Base-by-base conservation (phyloP, 2,329 filamentous ascomycete species). In the Dryadomyces quercus-mongolicae region DNA sequence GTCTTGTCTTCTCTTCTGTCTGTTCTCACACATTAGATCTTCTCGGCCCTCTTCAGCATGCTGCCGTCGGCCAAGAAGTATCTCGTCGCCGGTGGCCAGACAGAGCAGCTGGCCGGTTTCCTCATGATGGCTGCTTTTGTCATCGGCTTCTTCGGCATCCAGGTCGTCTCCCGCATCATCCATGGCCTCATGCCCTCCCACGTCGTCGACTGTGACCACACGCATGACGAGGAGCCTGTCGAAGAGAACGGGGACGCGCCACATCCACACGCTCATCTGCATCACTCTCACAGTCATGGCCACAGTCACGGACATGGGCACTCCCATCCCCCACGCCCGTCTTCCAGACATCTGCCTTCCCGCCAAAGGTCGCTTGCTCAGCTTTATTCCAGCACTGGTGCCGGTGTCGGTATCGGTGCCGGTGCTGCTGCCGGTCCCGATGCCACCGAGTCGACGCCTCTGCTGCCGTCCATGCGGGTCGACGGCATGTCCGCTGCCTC, bases 21-120 rank as follows among this genome's bases (percentile, higher is more conserved):
- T 60, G 45, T n/a, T 16, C 36, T 40, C 10, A 40, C 36, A 40
- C 25, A 9, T 5, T 62, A 95, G 90, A 78, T 95, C 44, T 96
- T 95, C 68, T 95, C 91, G 40, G 84, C 92, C 1, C 71, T 97
- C 34, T 95, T 91, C 68, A 93, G 84, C 68, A 96, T 97, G 87
- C 77, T 97, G 8, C 92, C 92, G 10, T 89, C 88, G 20, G 84
- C 92, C 2, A 90, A 86, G 64, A 75, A 74, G 43, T 95, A 95
- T 64, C 76, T 98, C 3, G 73, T 77, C 56, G 75, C 82, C 54
- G 85, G 82, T 52, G 84, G 82, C 16, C 83, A 84, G 68, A 75
- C 79, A 8, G 74, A 87, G 3, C 79, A 83, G 57, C 65, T 70
- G 2, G 88, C 91, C 6, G 84, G 84, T 15, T 78, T 87, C 62